Evolutionary conservation across 129 eudicot species (phyloP).

Genomic region (Silybum marianum): DNA sequence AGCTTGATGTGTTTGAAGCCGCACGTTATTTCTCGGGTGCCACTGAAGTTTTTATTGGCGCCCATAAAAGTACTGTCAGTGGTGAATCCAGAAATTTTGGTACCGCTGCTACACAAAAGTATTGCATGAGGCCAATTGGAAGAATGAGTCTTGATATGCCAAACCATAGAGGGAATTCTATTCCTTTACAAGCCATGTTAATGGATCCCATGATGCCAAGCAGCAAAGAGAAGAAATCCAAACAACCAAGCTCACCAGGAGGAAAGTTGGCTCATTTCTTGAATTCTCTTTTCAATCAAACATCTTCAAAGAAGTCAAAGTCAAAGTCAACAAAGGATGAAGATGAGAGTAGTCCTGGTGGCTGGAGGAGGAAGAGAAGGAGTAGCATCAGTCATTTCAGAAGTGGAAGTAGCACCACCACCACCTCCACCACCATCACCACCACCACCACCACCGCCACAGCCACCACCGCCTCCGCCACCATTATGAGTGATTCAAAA

Average conservation of each 20-base stretch:
- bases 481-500: conserved; percentile 38
- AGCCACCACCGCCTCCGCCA: background rate
- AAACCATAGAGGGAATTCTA: conserved; percentile 28
- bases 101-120: conserved; percentile 27
- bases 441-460: conserved; percentile 15
- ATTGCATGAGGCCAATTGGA: conserved; percentile 35
- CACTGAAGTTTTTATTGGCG: conserved; percentile 29
- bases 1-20: conserved; percentile 91
- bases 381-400: conserved; percentile 84
- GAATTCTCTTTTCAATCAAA: conserved; percentile 78
- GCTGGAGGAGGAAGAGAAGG: conserved; percentile 77
- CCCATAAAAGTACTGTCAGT: background rate
- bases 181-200: conserved; percentile 42
- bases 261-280: conserved; percentile 79
- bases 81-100: background rate
- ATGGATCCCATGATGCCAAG: conserved; percentile 34
- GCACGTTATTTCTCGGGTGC: conserved; percentile 70
- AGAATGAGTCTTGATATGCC: conserved; percentile 84
- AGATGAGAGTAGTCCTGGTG: conserved; percentile 58
- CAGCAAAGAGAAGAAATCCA: conserved; percentile 58
- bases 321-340: conserved; percentile 69
- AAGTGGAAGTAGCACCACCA: conserved; percentile 28
- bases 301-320: conserved; percentile 56
- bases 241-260: conserved; percentile 97
- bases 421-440: conserved; percentile 11